Conservation (phyloP, 2,329 filamentous ascomycete species). For the Colletotrichum echinochloae region DNA sequence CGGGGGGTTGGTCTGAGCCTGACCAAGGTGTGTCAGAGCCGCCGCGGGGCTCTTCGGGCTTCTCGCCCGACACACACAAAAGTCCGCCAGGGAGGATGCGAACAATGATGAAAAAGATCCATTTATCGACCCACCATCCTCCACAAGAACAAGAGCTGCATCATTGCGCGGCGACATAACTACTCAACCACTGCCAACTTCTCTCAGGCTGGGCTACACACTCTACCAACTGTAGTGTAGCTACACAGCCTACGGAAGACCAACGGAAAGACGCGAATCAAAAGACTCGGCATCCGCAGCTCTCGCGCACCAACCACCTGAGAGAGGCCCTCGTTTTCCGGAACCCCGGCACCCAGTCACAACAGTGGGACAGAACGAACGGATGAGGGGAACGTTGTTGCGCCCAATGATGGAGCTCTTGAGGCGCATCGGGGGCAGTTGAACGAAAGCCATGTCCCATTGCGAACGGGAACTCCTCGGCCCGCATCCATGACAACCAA, state of each 20-base stretch:
- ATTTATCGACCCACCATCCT: conserved; percentile 29
- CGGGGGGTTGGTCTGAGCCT: conserved; percentile 23
- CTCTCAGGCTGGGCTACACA: conserved; percentile 1
- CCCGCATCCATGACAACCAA: conserved; percentile 23
- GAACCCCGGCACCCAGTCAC: conserved; percentile 9
- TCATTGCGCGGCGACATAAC: conserved; percentile 11
- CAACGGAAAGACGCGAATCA: conserved; percentile 14
- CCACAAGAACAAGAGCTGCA: conserved; percentile 32
- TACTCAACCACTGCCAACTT: conserved; percentile 10
- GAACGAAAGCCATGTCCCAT: conserved; percentile 26
- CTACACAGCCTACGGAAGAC: background rate
- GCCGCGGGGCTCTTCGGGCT: conserved; percentile 31
- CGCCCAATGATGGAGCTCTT: conserved; percentile 4
- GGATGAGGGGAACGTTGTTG: conserved; percentile 22
- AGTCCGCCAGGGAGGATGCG: conserved; percentile 8
- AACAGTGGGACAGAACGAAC: conserved; percentile 22
- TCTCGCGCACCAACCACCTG: conserved; percentile 20
- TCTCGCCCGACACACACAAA: conserved; percentile 34
- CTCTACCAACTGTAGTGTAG: too few species aligned
- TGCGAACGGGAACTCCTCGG: too few species aligned
- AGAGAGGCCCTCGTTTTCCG: conserved; percentile 5
- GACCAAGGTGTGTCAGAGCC: conserved; percentile 1
- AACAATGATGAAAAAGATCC: conserved; percentile 20
- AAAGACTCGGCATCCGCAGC: conserved; percentile 11
- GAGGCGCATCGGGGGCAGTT: conserved; percentile 2